A percentile compares a stretch with the other conserved stretches of the same genome.
Evolutionary conservation across 2,329 filamentous ascomycete species (phyloP).

Genomic region (Pseudonectria foliicola): DNA sequence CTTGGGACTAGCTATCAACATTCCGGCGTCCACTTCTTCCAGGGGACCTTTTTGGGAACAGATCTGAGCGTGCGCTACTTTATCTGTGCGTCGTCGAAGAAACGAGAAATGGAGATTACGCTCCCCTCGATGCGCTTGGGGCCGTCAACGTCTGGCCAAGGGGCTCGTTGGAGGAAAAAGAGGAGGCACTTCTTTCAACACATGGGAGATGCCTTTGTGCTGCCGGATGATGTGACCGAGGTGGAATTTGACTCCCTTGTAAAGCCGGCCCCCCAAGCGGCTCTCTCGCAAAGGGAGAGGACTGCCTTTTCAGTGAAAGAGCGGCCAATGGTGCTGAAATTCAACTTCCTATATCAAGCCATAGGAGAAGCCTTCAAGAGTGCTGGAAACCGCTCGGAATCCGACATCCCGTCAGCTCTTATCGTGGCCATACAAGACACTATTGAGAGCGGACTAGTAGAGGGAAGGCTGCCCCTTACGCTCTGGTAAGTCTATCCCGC

Average conservation of each 20-base stretch:
- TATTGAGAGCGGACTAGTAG: conserved; percentile 18
- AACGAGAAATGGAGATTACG: conserved; percentile 17
- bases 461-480: conserved; percentile 22
- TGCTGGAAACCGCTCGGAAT: conserved; percentile 8
- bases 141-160: conserved; percentile 19
- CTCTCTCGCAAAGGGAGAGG: not conserved
- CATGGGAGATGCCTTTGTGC: conserved; percentile 27
- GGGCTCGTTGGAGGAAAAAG: conserved; percentile 21
- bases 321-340: conserved; percentile 16
- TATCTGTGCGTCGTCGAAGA: conserved; percentile 22
- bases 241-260: conserved; percentile 16
- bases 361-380: conserved; percentile 14
- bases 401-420: conserved; percentile 21
- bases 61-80: conserved; percentile 38
- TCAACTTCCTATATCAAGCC: conserved; percentile 15
- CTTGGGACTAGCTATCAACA: conserved; percentile 25
- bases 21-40: conserved; percentile 36
- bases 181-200: conserved; percentile 22
- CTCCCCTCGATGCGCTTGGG: conserved; percentile 22
- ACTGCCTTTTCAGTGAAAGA: conserved; percentile 3
- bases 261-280: conserved; percentile 3
- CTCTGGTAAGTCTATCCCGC: conserved; percentile 25
- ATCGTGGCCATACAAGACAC: conserved; percentile 20
- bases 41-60: conserved; percentile 35
- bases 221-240: conserved; percentile 29